These are phyloP conservation scores for Pseudonitzschia multiseries DNA, from an alignment of 108 stramenopile genomes.

Conservation along the genomic window DNA sequence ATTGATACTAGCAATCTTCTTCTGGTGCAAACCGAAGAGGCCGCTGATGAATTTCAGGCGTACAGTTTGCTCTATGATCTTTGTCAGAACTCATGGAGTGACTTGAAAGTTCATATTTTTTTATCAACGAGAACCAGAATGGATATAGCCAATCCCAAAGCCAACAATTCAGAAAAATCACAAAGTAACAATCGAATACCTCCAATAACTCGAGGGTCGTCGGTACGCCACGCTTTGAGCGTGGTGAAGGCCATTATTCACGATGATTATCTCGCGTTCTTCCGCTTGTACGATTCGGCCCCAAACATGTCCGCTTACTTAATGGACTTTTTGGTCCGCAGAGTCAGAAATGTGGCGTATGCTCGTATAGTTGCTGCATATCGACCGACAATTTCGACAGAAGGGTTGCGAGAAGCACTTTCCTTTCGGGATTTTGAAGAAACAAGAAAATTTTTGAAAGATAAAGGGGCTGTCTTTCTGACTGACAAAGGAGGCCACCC, in stretches of 20 bases:
- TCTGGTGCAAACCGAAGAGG: constrained; percentile 33
- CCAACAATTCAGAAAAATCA: background rate
- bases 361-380: constrained; percentile 50
- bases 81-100: constrained; percentile 54
- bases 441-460: constrained; percentile 44
- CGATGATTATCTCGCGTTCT: constrained; percentile 50
- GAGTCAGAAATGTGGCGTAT: constrained; percentile 48
- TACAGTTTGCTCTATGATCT: constrained; percentile 75
- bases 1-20: constrained; percentile 9
- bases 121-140: background rate
- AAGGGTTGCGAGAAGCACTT: constrained; percentile 46
- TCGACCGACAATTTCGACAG: constrained; percentile 46
- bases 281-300: constrained; percentile 51
- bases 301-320: constrained; percentile 59
- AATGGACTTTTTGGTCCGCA: constrained; percentile 61
- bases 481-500: constrained; percentile 24
- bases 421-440: constrained; percentile 51
- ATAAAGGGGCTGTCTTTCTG: constrained; percentile 49
- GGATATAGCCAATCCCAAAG: background rate
- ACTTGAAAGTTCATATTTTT: constrained; percentile 25
- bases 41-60: constrained; percentile 69
- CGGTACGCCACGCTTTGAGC: constrained; percentile 39
- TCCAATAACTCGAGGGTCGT: constrained; percentile 18
- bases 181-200: background rate
- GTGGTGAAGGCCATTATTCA: constrained; percentile 43